Evolutionary conservation across 768 basidiomycete species (phyloP).

Genomic region (Terana coerulea): DNA sequence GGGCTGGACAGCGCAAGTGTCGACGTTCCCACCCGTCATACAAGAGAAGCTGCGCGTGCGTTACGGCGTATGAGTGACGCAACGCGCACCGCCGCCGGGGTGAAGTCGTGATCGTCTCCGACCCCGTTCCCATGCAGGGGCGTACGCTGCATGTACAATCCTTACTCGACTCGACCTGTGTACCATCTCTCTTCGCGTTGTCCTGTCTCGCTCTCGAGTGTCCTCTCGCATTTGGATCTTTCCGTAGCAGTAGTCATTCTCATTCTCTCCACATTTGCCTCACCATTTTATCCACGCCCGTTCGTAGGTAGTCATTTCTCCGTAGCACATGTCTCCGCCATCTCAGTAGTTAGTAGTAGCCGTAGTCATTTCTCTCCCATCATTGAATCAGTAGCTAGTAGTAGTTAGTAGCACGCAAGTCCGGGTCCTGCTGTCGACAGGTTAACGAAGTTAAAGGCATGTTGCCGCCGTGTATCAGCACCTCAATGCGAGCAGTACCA

Average conservation of each 20-base stretch:
- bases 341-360: slow-evolving; percentile 4
- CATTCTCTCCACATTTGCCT: slow-evolving; percentile 2
- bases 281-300: neutral
- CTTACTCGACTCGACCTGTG: neutral
- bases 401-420: slow-evolving; percentile 1
- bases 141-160: neutral
- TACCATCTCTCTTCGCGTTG: neutral
- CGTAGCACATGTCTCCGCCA: neutral
- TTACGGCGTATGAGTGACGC: slow-evolving; percentile 61
- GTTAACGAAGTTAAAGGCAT: too few relatives aligned
- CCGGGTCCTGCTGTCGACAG: neutral
- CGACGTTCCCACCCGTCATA: slow-evolving; percentile 83
- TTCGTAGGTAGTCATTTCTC: neutral
- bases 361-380: neutral
- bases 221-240: slow-evolving; percentile 16
- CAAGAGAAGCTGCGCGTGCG: slow-evolving; percentile 82
- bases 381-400: neutral
- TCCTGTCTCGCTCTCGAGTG: slow-evolving; percentile 1
- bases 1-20: slow-evolving; percentile 82
- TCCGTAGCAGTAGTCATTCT: slow-evolving; percentile 17
- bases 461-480: too few relatives aligned
- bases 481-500: too few relatives aligned
- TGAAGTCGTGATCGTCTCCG: neutral
- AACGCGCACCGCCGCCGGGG: neutral
- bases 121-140: neutral